These are phyloP conservation scores for Pseudopyrenochaeta lycopersici DNA, from an alignment of 2,329 filamentous ascomycete species.

Conservation along the genomic window DNA sequence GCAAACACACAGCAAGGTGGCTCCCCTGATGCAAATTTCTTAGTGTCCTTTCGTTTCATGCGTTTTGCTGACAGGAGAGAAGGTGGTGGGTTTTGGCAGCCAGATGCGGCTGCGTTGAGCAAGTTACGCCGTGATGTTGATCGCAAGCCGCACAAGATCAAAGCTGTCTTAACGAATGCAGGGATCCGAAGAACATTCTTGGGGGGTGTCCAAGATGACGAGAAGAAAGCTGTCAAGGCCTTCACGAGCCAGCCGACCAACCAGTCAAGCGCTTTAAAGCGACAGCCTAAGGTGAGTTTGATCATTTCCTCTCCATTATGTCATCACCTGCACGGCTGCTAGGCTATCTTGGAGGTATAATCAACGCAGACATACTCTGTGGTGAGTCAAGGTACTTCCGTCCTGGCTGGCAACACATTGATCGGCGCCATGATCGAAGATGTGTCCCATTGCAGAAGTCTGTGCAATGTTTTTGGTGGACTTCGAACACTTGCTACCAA, in stretches of 20 bases:
- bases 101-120: conserved; percentile 71
- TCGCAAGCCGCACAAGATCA: conserved; percentile 73
- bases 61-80: conserved; percentile 26
- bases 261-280: conserved; percentile 79
- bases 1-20: neutral
- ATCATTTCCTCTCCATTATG: conserved; percentile 11
- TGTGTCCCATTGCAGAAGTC: neutral
- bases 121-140: conserved; percentile 79
- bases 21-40: neutral
- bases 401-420: no score
- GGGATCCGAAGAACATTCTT: conserved; percentile 73
- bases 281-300: conserved; percentile 77
- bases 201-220: conserved; percentile 61
- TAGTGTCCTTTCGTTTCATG: neutral
- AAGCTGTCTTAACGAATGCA: conserved; percentile 69
- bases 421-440: no score
- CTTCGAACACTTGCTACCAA: neutral
- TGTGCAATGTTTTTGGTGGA: neutral
- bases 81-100: conserved; percentile 84
- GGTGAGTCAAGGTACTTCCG: no score
- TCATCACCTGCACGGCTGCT: neutral
- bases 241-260: conserved; percentile 70
- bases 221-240: conserved; percentile 70
- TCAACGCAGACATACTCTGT: neutral
- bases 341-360: neutral